Base-by-base conservation (phyloP, 2,329 filamentous ascomycete species). In the Mollisiaceae sp. region DNA sequence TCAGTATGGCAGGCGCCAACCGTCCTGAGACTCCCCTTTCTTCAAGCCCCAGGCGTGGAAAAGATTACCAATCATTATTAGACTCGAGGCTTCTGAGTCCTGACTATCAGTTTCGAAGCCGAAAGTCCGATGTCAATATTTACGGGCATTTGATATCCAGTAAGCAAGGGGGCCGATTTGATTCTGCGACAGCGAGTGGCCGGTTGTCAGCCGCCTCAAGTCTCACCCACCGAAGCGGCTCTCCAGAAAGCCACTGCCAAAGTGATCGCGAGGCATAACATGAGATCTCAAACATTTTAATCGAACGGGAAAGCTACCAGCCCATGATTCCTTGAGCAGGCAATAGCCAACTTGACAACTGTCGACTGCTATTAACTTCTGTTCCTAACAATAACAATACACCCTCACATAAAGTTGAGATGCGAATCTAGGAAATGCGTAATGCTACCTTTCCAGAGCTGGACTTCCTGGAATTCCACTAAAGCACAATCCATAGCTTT, bases 401-500 rank as follows among this genome's bases (percentile, higher is more conserved):
- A 35, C 32, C 24, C 50, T 15, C 50, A 24, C 50, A 54, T 54
- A 54, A 54, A 24, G 50, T 54, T 54, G 50, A 14, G 50, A 27
- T 54, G 24, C 27, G 3, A 8, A 15, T 54, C 15, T 35, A 11
- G 50, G 24, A 35, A 54, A n/a, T 2, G 50, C 22, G 20, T 24
- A 2, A 24, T 8, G n/a, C 24, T 50, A 8, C n/a, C 9, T 50
- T 24, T 24, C 27, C 6, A 32, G 27, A 32, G 45, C n/a, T 24
- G 20, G 20, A 4, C 4, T 20, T 24, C 20, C 12, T 27, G 1
- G 27, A 32, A 32, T 32, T 32, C 22, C 45, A 20, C 45, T 50
- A 27, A 54, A 32, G 24, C 50, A 35, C 24, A 35, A 54, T 54
- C 50, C 50, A 54, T 54, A 54, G 50, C 50, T 54, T 27, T 14